Base-by-base conservation (phyloP, 1,284 basidiomycete species). In the Moesziomyces globuligerus region DNA sequence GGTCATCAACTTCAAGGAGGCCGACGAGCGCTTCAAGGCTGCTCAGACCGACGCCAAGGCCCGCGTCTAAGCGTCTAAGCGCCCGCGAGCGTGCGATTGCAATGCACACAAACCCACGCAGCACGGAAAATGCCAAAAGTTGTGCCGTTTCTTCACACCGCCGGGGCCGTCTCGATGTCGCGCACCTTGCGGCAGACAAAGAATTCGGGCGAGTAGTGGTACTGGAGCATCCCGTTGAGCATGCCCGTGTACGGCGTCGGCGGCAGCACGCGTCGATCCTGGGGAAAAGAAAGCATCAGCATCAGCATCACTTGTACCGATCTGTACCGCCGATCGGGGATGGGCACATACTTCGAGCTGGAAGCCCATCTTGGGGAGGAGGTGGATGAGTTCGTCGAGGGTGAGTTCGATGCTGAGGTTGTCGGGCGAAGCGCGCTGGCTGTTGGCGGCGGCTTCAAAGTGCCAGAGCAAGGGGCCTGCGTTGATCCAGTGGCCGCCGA, bases 381-480 rank as follows among this genome's bases (percentile, higher is more conserved):
- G 86, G 1, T 84, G 84, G 76, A 94, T 92, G 40, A 97, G 87
- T 79, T 98, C 94, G 62, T 93, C 90, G 24, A 98, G 85, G 73
- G 90, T 91, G 17, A 98, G 86, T 83, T 98, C 95, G 49, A 98
- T 87, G 56, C 75, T 9, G 84, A 71, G 47, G 17, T 38, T 56
- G 18, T 75, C 57, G 17, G 42, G 42, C 1, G 51, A 34, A 1
- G 44, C 55, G 3, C 55, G 34, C 29, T 48, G 28, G 17, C 44
- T 51, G 38, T 57, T 64, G 36, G 60, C 86, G 75, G 91, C 91
- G 83, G 94, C 94, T 81, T 97, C 94, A 84, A 90, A 97, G 81
- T 98, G 94, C 94, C 95, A 99, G 25, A 98, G 84, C 1, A 97
- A 84, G 0, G 95, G 96, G 1, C 95, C 93, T 89, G 72, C 44